Conservation (phyloP, 192 early-diverging fungal genomes). For the Chytriomyces confervae region DNA sequence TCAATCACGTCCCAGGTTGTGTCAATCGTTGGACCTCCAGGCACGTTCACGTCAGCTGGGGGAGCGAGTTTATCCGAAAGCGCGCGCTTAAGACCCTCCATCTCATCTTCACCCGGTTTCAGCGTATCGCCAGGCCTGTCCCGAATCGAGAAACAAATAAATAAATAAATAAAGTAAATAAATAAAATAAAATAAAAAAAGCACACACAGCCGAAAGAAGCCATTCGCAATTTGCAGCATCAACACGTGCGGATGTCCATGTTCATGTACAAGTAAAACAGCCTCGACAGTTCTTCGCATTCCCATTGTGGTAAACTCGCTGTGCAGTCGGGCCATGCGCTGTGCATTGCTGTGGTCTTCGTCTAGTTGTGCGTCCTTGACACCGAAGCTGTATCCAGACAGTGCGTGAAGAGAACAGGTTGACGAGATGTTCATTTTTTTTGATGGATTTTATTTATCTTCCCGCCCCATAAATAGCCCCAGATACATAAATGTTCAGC, state of each 20-base stretch:
- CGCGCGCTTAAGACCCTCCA: slow-evolving; percentile 68
- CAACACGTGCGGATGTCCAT: slow-evolving; percentile 79
- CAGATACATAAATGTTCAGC: too few species aligned
- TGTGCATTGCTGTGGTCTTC: slow-evolving; percentile 65
- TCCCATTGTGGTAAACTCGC: slow-evolving; percentile 69
- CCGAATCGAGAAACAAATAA: not conserved
- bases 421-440: not conserved
- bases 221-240: slow-evolving; percentile 77
- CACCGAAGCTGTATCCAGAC: slow-evolving; percentile 70
- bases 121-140: slow-evolving; percentile 73
- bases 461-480: too few species aligned
- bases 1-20: slow-evolving; percentile 72
- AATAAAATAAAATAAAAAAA: slow-evolving; percentile 14
- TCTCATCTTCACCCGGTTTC: slow-evolving; percentile 76
- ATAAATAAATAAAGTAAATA: not conserved
- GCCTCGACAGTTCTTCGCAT: slow-evolving; percentile 74
- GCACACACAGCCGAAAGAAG: slow-evolving; percentile 75
- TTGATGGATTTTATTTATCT: not conserved
- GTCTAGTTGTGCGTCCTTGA: slow-evolving; percentile 76
- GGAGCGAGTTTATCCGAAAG: slow-evolving; percentile 65
- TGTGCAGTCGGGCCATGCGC: slow-evolving; percentile 63
- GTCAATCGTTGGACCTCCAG: slow-evolving; percentile 22
- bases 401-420: slow-evolving; percentile 41
- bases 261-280: slow-evolving; percentile 78
- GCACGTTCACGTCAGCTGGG: slow-evolving; percentile 29